Evolutionary conservation across 805 yeast genomes (phyloP).

Genomic region (Saccharomycopsis capsularis): DNA sequence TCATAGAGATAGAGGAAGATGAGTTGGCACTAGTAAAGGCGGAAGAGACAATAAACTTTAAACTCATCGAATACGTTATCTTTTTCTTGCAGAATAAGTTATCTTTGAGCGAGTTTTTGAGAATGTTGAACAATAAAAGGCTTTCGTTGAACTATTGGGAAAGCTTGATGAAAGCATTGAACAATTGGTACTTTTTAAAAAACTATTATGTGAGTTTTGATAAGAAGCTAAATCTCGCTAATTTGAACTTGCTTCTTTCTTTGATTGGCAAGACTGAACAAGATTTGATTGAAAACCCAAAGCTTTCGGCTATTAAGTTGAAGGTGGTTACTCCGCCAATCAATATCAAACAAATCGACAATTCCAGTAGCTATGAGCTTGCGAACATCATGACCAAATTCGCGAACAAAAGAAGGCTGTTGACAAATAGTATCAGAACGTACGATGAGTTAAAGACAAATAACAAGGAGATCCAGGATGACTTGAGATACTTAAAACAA

Average conservation of each 20-base stretch:
- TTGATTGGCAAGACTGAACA: constrained; percentile 29
- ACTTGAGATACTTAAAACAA: constrained; percentile 37
- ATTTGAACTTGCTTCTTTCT: constrained; percentile 32
- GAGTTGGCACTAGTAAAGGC: constrained; percentile 64
- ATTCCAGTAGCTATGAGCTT: constrained; percentile 9
- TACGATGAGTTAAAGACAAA: constrained; percentile 28
- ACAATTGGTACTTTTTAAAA: constrained; percentile 13
- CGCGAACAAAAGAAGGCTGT: constrained; percentile 24
- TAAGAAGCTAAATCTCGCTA: constrained; percentile 39
- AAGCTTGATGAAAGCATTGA: constrained; percentile 13
- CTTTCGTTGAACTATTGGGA: constrained; percentile 37
- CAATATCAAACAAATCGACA: constrained; percentile 4
- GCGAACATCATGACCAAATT: constrained; percentile 27
- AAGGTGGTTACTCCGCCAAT: neutral
- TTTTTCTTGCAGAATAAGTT: constrained; percentile 33
- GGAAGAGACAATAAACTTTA: constrained; percentile 52
- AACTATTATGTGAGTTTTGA: constrained; percentile 32
- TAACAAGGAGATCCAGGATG: constrained; percentile 27
- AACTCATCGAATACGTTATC: constrained; percentile 52
- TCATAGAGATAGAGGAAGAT: constrained; percentile 65
- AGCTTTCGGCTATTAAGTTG: constrained; percentile 18
- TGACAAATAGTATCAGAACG: constrained; percentile 26
- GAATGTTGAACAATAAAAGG: constrained; percentile 45
- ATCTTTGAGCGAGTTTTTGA: constrained; percentile 43
- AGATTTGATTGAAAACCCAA: constrained; percentile 31